phyloP scores from a whole-genome alignment of 1,284 basidiomycete species.

The Trichosporon coremiiforme region DNA sequence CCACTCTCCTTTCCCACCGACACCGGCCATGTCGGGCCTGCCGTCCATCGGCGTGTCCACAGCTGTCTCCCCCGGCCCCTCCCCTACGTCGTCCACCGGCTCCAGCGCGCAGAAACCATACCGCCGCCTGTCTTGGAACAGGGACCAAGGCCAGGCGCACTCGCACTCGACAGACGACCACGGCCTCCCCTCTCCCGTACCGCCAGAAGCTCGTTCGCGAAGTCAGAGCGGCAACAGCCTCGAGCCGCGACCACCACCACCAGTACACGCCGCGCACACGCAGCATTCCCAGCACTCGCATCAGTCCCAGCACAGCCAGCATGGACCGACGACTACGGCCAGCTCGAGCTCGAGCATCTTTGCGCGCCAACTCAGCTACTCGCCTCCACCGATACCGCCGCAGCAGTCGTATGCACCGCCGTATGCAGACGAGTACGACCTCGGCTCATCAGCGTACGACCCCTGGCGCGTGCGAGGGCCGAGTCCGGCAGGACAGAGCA shows the following conservation, averaged over 20 bases:
- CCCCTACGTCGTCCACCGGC: conserved; percentile 8
- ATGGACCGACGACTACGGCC: background rate
- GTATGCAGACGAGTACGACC: conserved; percentile 20
- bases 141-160: background rate
- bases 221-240: background rate
- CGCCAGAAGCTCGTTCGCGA: background rate
- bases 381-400: conserved; percentile 8
- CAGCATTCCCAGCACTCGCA: background rate
- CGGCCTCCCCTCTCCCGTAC: background rate
- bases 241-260: conserved; percentile 5
- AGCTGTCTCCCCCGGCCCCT: conserved; percentile 2
- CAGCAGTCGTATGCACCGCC: conserved; percentile 3
- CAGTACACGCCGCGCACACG: background rate
- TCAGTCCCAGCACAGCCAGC: background rate
- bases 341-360: background rate
- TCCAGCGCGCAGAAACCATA: background rate
- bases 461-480: conserved; percentile 7
- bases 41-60: conserved; percentile 17
- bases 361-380: conserved; percentile 1
- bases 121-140: conserved; percentile 18
- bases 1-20: background rate
- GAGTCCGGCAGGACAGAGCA: background rate
- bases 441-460: conserved; percentile 19
- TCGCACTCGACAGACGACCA: background rate
- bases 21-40: conserved; percentile 17